phyloP scores from a whole-genome alignment of 768 basidiomycete genomes.

The Kwoniella pini region DNA sequence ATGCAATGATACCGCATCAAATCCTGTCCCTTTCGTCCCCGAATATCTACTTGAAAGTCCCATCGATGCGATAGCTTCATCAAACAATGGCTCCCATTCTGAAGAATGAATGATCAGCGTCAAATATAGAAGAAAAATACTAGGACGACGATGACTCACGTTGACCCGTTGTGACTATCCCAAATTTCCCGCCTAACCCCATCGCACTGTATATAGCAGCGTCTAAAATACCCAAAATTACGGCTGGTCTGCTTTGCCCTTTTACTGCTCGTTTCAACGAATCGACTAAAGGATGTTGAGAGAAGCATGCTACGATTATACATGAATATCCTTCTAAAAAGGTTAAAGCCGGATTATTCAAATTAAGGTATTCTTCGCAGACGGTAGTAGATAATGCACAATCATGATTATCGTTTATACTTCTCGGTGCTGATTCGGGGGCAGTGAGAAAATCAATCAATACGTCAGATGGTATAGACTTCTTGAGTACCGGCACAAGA shows the following conservation, averaged over 20 bases:
- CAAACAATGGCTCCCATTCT: conserved; percentile 21
- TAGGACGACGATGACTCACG: conserved; percentile 12
- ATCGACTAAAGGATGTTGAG: conserved; percentile 18
- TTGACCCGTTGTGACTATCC: conserved; percentile 26
- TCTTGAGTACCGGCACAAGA: neutral
- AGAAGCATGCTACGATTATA: conserved; percentile 22
- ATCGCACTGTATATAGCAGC: conserved; percentile 10
- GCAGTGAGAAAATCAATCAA: conserved; percentile 24
- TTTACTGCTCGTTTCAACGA: conserved; percentile 2
- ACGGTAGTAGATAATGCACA: conserved; percentile 18
- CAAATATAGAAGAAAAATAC: neutral
- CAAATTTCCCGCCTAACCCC: conserved; percentile 13
- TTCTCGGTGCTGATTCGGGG: conserved; percentile 11
- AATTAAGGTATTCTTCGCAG: conserved; percentile 11
- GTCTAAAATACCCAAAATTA: conserved; percentile 21
- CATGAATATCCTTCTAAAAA: conserved; percentile 5
- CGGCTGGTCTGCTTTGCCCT: neutral
- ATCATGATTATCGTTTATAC: conserved; percentile 24
- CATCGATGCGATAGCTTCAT: conserved; percentile 16
- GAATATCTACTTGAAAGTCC: conserved; percentile 12
- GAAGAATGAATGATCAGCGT: neutral
- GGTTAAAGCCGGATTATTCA: neutral
- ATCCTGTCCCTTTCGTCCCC: conserved; percentile 29
- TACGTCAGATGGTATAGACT: conserved; percentile 4
- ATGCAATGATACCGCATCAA: conserved; percentile 24